Base-by-base conservation (phyloP, 352 stramenopile species). In the Phytophthora sojae region DNA sequence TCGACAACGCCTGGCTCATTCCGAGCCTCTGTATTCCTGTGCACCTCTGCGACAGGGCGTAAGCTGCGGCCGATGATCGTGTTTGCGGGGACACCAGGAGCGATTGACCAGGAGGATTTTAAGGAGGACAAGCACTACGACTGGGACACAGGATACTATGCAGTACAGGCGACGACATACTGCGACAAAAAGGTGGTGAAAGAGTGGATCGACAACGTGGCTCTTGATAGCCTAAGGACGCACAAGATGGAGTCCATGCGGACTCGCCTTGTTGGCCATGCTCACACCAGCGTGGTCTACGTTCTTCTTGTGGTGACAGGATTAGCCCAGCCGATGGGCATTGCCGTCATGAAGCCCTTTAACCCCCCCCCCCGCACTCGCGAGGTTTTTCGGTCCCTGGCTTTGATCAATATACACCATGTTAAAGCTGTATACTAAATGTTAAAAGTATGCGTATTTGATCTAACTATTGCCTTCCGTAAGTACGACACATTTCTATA, bases 21-120 rank as follows among this genome's bases (percentile, higher is more conserved):
- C 37, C 42, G 61, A 47, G n/a, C 61, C 21, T 61, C 52, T 7
- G 52, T 68, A 7, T 68, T 61, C 26, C 15, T 68, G 3, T 68
- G 39, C 8, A 52, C 39, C 5, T 66, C 59, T 19, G 29, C 59
- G 8, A 59, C 59, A 6, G 52, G 61, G 14, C 39, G 12, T 8
- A 56, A 61, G 23, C 25, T 56, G 12, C 35, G 61, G 12, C 51
- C 61, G 19, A 56, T 67, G 47, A 25, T 57, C 2, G 49, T 57
- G 39, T 61, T 56, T 37, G 61, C 61, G 7, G 61, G 61, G n/a
- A 56, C 26, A 4, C 37, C 61, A 57, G 39, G 61, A 35, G 51
- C 61, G 7, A 26, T 54, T 6, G 37, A 57, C 15, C 61, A 67
- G 15, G 51, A 56, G 0, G 61, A 61, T 4, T 29, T 67, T 8